Evolutionary conservation across 164 flowering plant species (phyloP), one percentile per base, ranked within the genome.

Genomic region (Macadamia integrifolia): DNA sequence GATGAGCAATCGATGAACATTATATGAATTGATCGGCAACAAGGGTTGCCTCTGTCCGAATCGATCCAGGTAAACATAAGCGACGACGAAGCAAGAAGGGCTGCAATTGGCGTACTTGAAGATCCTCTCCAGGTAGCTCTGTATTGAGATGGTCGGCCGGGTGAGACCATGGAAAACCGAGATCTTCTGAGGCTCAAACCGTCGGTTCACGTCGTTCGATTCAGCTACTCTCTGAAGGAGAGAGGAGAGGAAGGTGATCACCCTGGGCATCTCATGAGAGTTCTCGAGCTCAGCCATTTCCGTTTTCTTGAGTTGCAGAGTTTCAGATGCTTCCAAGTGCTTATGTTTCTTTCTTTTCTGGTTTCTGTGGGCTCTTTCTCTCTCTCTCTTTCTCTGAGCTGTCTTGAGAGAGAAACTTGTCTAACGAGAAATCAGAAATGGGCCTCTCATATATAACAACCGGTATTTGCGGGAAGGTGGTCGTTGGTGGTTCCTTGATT

Each of bases 91-190:
- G 69, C 94, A 87, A 49, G 88, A 87, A 2, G 87, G 76, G 74
- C 91, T 85, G 77, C 94, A 89, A 53, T 75, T 75, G 0, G 86
- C 79, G 71, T 91, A 91, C 80, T 78, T 85, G 80, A 81, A 86
- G 66, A 88, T 87, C 72, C 95, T 81, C 66, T 83, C 87, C 3
- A 89, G 55, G 59, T 88, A 88, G 64, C 79, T 78, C 43, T 75
- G 71, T 17, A 91, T 73, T 68, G 84, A 78, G 61, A 89, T 71
- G 29, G 77, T 70, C 15, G 94, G 97, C 31, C 81, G 71, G 43
- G 72, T 76, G 6, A 81, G 69, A 3, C 91, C 85, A 70, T 87
- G 81, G 67, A 91, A 91, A 13, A 80, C 78, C 1, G 85, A 80
- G 28, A 72, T 63, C 66, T 71, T 79, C 72, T 80, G 78, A 2